Conservation (phyloP, 2,329 filamentous ascomycete species). For the Aspergillus ochraceus region DNA sequence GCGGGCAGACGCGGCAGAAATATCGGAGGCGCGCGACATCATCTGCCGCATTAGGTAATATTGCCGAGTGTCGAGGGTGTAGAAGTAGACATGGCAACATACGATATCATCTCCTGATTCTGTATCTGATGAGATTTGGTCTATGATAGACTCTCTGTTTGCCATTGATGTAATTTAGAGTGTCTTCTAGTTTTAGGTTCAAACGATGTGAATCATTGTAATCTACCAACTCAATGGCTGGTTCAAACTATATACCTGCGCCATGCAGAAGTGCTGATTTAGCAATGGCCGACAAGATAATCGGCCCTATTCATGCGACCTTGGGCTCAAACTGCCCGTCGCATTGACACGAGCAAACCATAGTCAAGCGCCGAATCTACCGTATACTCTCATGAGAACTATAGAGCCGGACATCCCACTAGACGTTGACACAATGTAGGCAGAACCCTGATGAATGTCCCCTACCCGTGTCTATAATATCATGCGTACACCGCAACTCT, state of each 20-base stretch:
- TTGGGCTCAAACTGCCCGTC: not conserved
- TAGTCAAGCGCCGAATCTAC: not conserved
- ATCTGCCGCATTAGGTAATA: slow-evolving; percentile 21
- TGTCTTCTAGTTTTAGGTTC: too few relatives aligned
- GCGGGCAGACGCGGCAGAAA: slow-evolving; percentile 37
- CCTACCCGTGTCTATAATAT: too few relatives aligned
- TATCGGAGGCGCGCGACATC: slow-evolving; percentile 21
- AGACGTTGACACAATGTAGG: not conserved
- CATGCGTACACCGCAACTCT: too few relatives aligned
- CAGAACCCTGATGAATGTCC: too few relatives aligned
- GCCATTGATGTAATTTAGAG: too few relatives aligned
- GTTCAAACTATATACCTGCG: too few relatives aligned
- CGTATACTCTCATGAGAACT: not conserved
- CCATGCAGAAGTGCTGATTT: not conserved
- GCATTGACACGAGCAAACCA: not conserved
- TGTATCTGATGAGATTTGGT: too few relatives aligned
- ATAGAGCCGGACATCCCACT: not conserved
- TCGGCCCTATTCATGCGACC: not conserved
- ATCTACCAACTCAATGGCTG: too few relatives aligned
- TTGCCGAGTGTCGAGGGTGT: slow-evolving; percentile 4
- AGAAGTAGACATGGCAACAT: too few relatives aligned
- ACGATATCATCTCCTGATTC: too few relatives aligned
- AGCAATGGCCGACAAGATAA: not conserved
- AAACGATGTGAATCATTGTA: too few relatives aligned
- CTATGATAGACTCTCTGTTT: too few relatives aligned